Evolutionary conservation across 768 basidiomycete species (phyloP).

Genomic region (Auricularia heimuer): DNA sequence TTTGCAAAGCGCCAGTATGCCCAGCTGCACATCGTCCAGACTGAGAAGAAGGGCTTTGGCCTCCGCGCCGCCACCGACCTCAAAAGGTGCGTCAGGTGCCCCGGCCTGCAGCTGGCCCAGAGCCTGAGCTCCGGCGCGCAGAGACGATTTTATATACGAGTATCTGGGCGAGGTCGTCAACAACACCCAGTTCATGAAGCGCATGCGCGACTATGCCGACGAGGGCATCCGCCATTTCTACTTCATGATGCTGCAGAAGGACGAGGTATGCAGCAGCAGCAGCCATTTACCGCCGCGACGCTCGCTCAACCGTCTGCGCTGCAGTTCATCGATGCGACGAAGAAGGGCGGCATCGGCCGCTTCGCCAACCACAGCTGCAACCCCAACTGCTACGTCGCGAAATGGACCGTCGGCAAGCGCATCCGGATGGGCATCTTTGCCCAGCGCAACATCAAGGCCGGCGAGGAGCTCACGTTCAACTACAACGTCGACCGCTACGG

Average conservation of each 20-base stretch:
- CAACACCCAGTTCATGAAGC: conserved; percentile 75
- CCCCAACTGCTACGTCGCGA: conserved; percentile 96
- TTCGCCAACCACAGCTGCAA: conserved; percentile 98
- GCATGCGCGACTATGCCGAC: conserved; percentile 87
- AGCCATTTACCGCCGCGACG: no score
- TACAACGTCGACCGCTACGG: conserved; percentile 99
- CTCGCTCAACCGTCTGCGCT: no score
- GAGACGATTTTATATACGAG: conserved; percentile 91
- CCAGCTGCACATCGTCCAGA: conserved; percentile 79
- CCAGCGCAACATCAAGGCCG: conserved; percentile 60
- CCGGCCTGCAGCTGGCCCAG: not conserved
- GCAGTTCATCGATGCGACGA: conserved; percentile 98
- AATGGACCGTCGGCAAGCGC: conserved; percentile 85
- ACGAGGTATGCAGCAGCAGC: conserved; percentile 85
- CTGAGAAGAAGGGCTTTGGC: conserved; percentile 94
- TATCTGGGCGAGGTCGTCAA: conserved; percentile 96
- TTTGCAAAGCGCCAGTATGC: conserved; percentile 81
- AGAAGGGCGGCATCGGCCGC: conserved; percentile 90
- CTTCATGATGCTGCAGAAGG: conserved; percentile 99
- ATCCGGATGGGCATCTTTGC: conserved; percentile 98
- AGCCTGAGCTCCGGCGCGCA: conserved; percentile 21
- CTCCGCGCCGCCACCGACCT: conserved; percentile 66
- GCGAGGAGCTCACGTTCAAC: conserved; percentile 95
- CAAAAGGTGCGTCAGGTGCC: conserved; percentile 38
- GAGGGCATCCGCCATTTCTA: conserved; percentile 96